Evolutionary conservation across 2,329 filamentous ascomycete genomes (phyloP).

Genomic region (Pseudocercospora macadamiae): DNA sequence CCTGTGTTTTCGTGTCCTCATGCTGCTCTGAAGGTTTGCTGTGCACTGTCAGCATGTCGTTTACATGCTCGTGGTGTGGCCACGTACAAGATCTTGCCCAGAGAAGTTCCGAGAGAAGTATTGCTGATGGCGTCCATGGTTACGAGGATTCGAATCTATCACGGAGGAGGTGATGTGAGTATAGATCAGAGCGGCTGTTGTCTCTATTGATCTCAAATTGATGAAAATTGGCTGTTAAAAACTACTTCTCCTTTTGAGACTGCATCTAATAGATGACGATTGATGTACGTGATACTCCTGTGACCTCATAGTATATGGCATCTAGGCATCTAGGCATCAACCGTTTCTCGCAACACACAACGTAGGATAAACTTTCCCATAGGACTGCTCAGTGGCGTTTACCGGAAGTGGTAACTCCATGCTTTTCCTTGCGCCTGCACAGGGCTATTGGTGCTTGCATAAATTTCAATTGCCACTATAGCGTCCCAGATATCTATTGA

Average conservation of each 20-base stretch:
- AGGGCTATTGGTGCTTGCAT: neutral
- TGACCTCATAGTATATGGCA: neutral
- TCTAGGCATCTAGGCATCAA: neutral
- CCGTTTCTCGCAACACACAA: no score
- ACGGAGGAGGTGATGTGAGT: neutral
- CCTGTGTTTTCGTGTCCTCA: neutral
- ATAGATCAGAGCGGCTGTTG: neutral
- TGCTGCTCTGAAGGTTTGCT: neutral
- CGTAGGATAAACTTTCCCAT: no score
- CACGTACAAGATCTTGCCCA: neutral
- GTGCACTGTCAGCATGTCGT: neutral
- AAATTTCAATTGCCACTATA: neutral
- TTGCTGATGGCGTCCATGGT: neutral
- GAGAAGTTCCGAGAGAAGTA: neutral
- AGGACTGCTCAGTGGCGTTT: neutral
- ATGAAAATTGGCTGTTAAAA: neutral
- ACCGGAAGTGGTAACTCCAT: neutral
- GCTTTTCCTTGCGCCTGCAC: neutral
- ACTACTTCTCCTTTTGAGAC: neutral
- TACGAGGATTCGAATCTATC: no score
- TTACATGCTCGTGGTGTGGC: neutral
- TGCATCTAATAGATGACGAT: neutral
- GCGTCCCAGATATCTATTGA: neutral
- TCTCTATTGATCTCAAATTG: neutral
- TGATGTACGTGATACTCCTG: neutral